Conservation (phyloP, 1,139 yeast species). For the Suhomyces atakaporum region DNA sequence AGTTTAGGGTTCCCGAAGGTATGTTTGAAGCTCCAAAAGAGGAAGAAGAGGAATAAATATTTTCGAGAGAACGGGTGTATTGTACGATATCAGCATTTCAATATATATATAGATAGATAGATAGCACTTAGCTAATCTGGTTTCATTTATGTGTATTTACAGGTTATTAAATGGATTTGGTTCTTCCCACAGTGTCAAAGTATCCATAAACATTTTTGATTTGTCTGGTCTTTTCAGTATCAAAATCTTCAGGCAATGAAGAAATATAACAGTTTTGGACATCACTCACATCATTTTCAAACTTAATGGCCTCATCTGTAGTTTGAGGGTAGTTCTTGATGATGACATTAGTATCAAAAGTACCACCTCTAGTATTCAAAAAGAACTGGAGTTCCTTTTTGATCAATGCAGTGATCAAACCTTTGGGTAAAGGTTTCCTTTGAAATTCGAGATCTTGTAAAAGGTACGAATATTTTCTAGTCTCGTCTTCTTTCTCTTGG, state of each 20-base stretch:
- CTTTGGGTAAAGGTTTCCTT: conserved; percentile 51
- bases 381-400: conserved; percentile 46
- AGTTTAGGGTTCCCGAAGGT: conserved; percentile 72
- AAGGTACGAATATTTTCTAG: conserved; percentile 43
- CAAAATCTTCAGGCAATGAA: conserved; percentile 21
- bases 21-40: conserved; percentile 22
- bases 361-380: conserved; percentile 44
- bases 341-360: conserved; percentile 47
- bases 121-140: too few relatives aligned
- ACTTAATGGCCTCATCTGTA: conserved; percentile 63
- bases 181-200: conserved; percentile 59
- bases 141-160: too few relatives aligned
- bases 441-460: conserved; percentile 41
- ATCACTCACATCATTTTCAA: conserved; percentile 56
- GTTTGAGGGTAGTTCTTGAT: conserved; percentile 57
- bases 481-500: conserved; percentile 42
- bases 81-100: not conserved
- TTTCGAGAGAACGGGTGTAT: not conserved
- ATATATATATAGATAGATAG: not conserved
- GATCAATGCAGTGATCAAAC: conserved; percentile 58
- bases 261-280: conserved; percentile 42
- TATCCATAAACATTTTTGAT: conserved; percentile 53
- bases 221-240: conserved; percentile 32
- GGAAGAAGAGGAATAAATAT: not conserved
- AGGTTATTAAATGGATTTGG: conserved; percentile 21